phyloP scores from a whole-genome alignment of 2,329 filamentous ascomycete species.

The Venturia effusa region DNA sequence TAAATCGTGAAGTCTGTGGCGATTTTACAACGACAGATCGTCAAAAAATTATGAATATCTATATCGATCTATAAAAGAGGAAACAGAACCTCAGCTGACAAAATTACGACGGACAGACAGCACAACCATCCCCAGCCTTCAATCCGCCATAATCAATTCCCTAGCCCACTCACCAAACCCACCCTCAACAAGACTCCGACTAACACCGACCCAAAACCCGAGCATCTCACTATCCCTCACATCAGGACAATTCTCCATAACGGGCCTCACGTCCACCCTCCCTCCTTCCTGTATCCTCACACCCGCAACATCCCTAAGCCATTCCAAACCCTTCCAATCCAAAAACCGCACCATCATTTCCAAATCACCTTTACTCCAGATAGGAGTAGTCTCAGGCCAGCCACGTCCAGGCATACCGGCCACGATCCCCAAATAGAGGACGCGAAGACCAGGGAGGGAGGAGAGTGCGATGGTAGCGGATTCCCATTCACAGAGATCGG shows the following conservation, averaged over 20 bases:
- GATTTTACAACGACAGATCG: too few species aligned
- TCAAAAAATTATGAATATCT: too few species aligned
- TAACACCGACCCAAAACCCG: conserved; percentile 49
- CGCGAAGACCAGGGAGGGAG: conserved; percentile 28
- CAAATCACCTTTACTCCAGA: conserved; percentile 37
- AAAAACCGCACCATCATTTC: conserved; percentile 24
- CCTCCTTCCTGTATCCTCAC: conserved; percentile 34
- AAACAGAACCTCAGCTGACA: too few species aligned
- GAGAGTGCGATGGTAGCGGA: conserved; percentile 40
- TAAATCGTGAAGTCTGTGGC: too few species aligned
- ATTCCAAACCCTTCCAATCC: conserved; percentile 32
- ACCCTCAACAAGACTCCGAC: conserved; percentile 43
- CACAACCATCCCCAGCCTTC: neutral
- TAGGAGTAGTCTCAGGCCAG: conserved; percentile 38
- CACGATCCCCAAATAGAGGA: conserved; percentile 42
- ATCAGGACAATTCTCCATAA: conserved; percentile 43
- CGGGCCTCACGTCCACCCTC: conserved; percentile 40
- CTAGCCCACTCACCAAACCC: conserved; percentile 44
- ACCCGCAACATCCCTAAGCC: conserved; percentile 44
- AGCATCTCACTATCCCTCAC: conserved; percentile 42
- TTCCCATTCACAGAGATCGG: conserved; percentile 45
- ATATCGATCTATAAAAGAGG: too few species aligned
- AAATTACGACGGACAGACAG: too few species aligned
- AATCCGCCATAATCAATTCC: conserved; percentile 21
- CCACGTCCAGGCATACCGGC: conserved; percentile 38